These are phyloP conservation scores for Cichorium intybus DNA, from an alignment of 140 eudicot species.

Conservation along the genomic window DNA sequence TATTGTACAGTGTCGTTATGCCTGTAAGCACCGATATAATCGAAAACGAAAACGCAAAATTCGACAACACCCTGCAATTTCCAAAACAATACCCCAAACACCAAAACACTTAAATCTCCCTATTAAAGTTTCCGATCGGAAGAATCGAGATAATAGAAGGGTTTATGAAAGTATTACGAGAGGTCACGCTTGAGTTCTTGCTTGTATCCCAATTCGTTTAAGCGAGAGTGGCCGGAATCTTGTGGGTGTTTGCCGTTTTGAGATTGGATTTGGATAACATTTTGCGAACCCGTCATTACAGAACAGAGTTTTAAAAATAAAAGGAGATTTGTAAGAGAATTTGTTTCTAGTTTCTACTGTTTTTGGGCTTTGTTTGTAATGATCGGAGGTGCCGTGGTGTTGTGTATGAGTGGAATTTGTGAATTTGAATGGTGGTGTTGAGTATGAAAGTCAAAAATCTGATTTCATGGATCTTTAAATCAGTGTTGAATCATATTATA, in stretches of 20 bases:
- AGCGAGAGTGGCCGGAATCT: slow-evolving; percentile 83
- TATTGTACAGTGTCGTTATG: slow-evolving; percentile 72
- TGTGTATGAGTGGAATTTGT: not conserved
- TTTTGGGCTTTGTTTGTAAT: not conserved
- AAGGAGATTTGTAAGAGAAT: not conserved
- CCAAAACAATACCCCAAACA: slow-evolving; percentile 6
- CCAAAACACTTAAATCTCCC: not conserved
- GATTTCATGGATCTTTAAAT: slow-evolving; percentile 2
- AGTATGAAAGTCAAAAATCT: not conserved
- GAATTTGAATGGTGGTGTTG: not conserved
- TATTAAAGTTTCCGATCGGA: not conserved
- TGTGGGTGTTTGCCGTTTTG: slow-evolving; percentile 32
- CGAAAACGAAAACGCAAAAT: slow-evolving; percentile 94
- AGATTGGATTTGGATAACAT: slow-evolving; percentile 24
- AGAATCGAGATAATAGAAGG: not conserved
- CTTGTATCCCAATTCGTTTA: slow-evolving; percentile 93
- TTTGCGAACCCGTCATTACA: slow-evolving; percentile 9
- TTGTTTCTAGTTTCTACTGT: not conserved
- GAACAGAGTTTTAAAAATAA: no score
- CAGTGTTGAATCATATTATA: not conserved
- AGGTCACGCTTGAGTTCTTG: slow-evolving; percentile 99
- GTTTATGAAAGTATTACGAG: slow-evolving; percentile 55
- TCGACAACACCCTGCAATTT: slow-evolving; percentile 84
- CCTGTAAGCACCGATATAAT: slow-evolving; percentile 95
- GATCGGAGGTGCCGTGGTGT: not conserved